Conservation (phyloP, 2,329 filamentous ascomycete species). For the Sclerotinia borealis region DNA sequence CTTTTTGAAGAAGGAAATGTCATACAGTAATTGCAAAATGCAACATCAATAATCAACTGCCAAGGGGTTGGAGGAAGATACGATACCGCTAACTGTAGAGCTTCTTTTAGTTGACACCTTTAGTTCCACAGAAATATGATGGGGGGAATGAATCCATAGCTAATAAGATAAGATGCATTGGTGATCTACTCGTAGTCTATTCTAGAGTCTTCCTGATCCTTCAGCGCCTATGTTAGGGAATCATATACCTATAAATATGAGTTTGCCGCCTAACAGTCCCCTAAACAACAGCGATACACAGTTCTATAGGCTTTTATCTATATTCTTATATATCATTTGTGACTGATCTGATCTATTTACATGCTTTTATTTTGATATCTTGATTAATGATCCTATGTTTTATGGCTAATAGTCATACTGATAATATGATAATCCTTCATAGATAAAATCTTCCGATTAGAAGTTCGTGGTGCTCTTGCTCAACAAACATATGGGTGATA, state of each 20-base stretch:
- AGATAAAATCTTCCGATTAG: no score
- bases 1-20: background rate
- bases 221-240: background rate
- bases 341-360: no score
- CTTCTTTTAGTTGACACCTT: background rate
- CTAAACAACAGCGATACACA: background rate
- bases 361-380: no score
- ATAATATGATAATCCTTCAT: no score
- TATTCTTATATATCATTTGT: no score
- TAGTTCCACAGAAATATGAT: background rate
- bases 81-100: no score
- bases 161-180: background rate
- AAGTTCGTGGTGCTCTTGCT: no score
- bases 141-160: no score
- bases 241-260: background rate
- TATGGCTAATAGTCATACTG: no score
- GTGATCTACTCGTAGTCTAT: no score
- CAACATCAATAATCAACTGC: constrained; percentile 3
- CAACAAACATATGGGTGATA: no score
- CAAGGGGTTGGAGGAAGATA: background rate
- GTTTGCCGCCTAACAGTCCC: background rate
- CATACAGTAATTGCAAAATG: background rate
- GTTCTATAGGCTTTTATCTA: background rate
- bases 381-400: no score
- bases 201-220: background rate